These are phyloP conservation scores for Galerina marginata DNA, from an alignment of 768 basidiomycete species.

Conservation along the genomic window DNA sequence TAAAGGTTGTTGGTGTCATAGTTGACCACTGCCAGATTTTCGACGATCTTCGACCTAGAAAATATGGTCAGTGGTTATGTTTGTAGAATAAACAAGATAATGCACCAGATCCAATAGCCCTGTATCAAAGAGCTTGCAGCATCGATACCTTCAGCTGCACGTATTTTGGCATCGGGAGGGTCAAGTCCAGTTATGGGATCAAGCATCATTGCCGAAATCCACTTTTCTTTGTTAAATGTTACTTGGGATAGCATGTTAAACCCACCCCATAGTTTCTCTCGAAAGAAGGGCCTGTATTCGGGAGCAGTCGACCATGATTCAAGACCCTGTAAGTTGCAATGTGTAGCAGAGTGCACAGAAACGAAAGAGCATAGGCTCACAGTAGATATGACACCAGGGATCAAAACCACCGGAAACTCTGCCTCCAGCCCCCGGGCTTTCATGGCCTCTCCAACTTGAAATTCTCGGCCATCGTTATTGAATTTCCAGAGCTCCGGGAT, in stretches of 20 bases:
- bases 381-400: conserved; percentile 91
- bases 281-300: conserved; percentile 87
- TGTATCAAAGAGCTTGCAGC: conserved; percentile 86
- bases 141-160: conserved; percentile 92
- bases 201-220: conserved; percentile 90
- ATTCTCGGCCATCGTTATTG: conserved; percentile 80
- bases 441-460: conserved; percentile 74
- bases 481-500: conserved; percentile 87
- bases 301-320: conserved; percentile 94
- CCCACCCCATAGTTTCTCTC: conserved; percentile 85
- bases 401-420: conserved; percentile 79
- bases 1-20: conserved; percentile 92
- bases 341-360: not conserved
- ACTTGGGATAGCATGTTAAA: conserved; percentile 85
- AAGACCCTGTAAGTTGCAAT: conserved; percentile 55
- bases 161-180: conserved; percentile 81
- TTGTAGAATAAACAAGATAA: not conserved
- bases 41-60: conserved; percentile 85
- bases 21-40: conserved; percentile 91
- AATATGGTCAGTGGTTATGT: not conserved
- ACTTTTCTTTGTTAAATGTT: conserved; percentile 83
- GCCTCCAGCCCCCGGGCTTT: conserved; percentile 69
- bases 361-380: conserved; percentile 41
- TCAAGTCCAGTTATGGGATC: conserved; percentile 93
- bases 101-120: conserved; percentile 94